These are phyloP conservation scores for Magnolia changhungtana DNA, from an alignment of 164 flowering plant species.

Conservation along the genomic window DNA sequence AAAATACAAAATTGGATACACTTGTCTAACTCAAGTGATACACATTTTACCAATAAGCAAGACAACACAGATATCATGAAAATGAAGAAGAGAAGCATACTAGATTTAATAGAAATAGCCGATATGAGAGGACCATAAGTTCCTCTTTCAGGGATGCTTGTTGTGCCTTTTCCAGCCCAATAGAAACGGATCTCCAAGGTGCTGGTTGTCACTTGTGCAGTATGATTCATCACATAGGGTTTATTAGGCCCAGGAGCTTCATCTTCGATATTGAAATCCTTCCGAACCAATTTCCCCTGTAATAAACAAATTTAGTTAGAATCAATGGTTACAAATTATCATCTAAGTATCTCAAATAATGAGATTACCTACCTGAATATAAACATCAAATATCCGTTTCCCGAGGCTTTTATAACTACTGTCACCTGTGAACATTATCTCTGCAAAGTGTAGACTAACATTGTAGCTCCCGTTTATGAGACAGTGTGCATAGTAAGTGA, in stretches of 20 bases:
- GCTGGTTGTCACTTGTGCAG: conserved; percentile 23
- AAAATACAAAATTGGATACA: background rate
- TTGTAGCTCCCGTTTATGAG: conserved; percentile 51
- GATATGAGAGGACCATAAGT: conserved; percentile 50
- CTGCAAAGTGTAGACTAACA: conserved; percentile 67
- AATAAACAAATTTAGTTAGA: background rate
- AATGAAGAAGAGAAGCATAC: background rate
- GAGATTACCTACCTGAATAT: conserved; percentile 48
- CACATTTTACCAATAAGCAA: background rate
- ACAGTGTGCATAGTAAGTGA: conserved; percentile 56
- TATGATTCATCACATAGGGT: conserved; percentile 12
- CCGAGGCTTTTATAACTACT: conserved; percentile 55
- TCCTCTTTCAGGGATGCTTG: conserved; percentile 34
- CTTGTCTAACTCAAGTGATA: background rate
- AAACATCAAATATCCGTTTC: conserved; percentile 64
- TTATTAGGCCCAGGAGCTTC: conserved; percentile 34
- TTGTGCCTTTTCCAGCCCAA: conserved; percentile 52
- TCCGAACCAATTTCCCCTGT: conserved; percentile 28
- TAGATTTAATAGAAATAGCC: conserved; percentile 37
- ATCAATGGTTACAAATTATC: background rate
- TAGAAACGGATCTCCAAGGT: conserved; percentile 37
- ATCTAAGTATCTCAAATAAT: background rate
- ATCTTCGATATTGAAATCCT: conserved; percentile 38
- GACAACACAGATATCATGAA: background rate
- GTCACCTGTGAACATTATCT: conserved; percentile 54